Evolutionary conservation across 495 filamentous ascomycete species (phyloP), one percentile per base, ranked within the genome.

Genomic region (Annulohypoxylon maeteangense): DNA sequence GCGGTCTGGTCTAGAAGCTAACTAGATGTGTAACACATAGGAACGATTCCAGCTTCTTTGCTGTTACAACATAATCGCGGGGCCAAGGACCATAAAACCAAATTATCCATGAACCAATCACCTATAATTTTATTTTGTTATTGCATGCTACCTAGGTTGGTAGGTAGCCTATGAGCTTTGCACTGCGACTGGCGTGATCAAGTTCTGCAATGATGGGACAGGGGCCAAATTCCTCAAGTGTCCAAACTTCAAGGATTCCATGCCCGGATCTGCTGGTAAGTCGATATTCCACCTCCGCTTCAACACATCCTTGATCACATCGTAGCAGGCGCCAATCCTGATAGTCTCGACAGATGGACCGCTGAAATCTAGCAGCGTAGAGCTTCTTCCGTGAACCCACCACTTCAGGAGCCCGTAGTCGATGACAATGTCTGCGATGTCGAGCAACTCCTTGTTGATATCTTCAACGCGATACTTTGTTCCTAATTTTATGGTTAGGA

Each of bases 341-440:
- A 81, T n/a, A n/a, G 77, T 16, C 7, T 60, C 63, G n/a, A 65
- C 62, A 12, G 67, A 68, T 29, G 62, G 54, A 3, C 64, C 64
- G 42, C 64, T 62, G 42, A 81, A 78, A 57, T 80, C 67, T 44
- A 79, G 65, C 70, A 80, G 77, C 4, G 76, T 80, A 1, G 77
- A 80, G 44, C 77, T 77, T 11, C 67, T 61, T 3, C 77, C 68
- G 18, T 74, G 76, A 18, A 68, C 12, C 38, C 57, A 56, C 27
- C 68, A 78, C 65, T 73, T 75, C 23, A 71, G 61, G 51, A 67
- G 53, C 18, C 78, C 76, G 38, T 79, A 78, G 45, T 81, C 75
- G 23, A 80, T 59, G 5, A 80, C 63, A 42, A 79, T 75, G 62
- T 77, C 74, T 3, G 77, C 78, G 0, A 55, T 70, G 1, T 25